Evolutionary conservation across 257 asterid species (phyloP).

Genomic region (Ilex aquifolium): DNA sequence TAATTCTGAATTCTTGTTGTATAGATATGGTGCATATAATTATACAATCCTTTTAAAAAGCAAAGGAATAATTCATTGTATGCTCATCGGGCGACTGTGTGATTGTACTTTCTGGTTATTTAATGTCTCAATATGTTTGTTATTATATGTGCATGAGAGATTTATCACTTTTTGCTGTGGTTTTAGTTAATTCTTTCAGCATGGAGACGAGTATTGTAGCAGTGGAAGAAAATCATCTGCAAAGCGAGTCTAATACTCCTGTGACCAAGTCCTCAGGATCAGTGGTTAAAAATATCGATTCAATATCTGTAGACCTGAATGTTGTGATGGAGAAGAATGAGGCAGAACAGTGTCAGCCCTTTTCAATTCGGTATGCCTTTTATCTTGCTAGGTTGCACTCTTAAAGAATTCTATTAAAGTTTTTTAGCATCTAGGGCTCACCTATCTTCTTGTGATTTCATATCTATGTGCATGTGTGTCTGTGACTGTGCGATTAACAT

Average conservation of each 20-base stretch:
- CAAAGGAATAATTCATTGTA: neutral
- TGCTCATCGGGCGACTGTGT: neutral
- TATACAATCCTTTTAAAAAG: neutral
- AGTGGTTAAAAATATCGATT: slow-evolving; percentile 34
- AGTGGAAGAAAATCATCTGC: slow-evolving; percentile 23
- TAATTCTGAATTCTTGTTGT: neutral
- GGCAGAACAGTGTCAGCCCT: slow-evolving; percentile 38
- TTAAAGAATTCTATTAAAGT: neutral
- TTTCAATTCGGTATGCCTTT: slow-evolving; percentile 66
- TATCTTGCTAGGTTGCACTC: slow-evolving; percentile 15
- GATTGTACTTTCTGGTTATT: slow-evolving; percentile 15
- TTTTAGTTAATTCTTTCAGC: slow-evolving; percentile 18
- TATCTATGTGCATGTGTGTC: neutral
- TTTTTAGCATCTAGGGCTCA: neutral
- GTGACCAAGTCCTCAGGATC: slow-evolving; percentile 36
- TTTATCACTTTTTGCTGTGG: slow-evolving; percentile 9
- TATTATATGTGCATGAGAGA: neutral
- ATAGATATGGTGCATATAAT: neutral
- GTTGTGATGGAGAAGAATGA: slow-evolving; percentile 28
- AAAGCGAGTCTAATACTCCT: slow-evolving; percentile 22
- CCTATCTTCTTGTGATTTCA: neutral
- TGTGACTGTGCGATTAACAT: neutral
- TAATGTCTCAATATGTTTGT: neutral
- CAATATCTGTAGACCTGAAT: slow-evolving; percentile 50
- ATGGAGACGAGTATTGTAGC: slow-evolving; percentile 37